Evolutionary conservation across 805 yeast species (phyloP).

Genomic region (Candida qinlingensis): DNA sequence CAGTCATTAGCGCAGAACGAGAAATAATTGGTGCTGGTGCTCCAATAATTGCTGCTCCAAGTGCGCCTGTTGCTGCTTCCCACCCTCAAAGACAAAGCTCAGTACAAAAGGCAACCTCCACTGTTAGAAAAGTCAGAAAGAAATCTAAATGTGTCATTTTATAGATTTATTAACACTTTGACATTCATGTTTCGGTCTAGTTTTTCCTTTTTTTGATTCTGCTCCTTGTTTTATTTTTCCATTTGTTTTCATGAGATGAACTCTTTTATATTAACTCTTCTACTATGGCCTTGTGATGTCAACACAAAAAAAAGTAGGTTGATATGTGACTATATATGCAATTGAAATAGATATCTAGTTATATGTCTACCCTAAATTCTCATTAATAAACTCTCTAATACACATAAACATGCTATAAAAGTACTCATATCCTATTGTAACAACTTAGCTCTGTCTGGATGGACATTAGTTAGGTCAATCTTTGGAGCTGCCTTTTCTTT

Average conservation of each 20-base stretch:
- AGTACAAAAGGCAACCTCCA: neutral
- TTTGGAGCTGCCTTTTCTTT: constrained; percentile 22
- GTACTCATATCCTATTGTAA: constrained; percentile 19
- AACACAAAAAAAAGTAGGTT: no score
- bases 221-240: neutral
- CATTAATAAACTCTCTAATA: neutral
- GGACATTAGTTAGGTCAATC: constrained; percentile 30
- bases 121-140: constrained; percentile 33
- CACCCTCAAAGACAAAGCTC: neutral
- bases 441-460: constrained; percentile 63
- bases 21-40: constrained; percentile 9
- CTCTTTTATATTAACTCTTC: no score
- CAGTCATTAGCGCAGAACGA: constrained; percentile 39
- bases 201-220: neutral
- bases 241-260: no score
- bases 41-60: constrained; percentile 2
- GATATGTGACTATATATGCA: neutral
- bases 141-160: constrained; percentile 45
- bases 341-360: constrained; percentile 8
- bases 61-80: neutral
- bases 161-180: constrained; percentile 14
- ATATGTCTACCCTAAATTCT: no score
- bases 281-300: no score
- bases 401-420: neutral
- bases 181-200: neutral